Evolutionary conservation across 164 flowering plant species (phyloP).

Genomic region (Magnolia officinalis): DNA sequence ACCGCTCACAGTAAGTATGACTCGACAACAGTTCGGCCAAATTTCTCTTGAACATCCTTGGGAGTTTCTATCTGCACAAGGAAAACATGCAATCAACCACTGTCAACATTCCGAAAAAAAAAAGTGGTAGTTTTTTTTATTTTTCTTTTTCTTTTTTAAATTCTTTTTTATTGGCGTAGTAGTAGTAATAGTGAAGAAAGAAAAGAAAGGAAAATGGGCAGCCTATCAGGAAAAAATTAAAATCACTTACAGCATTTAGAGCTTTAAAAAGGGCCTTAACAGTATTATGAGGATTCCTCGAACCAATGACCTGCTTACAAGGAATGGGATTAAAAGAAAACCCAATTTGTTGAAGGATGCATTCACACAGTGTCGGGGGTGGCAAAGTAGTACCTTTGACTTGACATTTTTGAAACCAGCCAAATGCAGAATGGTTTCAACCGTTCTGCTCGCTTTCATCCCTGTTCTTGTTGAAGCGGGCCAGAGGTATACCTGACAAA

Average conservation of each 20-base stretch:
- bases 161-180: not conserved
- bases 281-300: conserved; percentile 85
- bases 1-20: conserved; percentile 59
- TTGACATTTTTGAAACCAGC: conserved; percentile 90
- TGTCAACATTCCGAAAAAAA: not conserved
- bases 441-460: conserved; percentile 77
- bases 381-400: conserved; percentile 61
- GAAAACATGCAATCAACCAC: not conserved
- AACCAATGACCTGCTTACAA: conserved; percentile 70
- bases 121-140: no score
- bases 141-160: no score
- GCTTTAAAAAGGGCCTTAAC: conserved; percentile 86
- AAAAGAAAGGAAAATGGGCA: not conserved
- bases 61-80: conserved; percentile 76
- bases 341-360: not conserved
- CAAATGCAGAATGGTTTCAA: conserved; percentile 59
- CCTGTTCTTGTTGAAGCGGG: conserved; percentile 81
- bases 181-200: not conserved
- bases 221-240: not conserved
- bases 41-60: conserved; percentile 88
- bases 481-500: conserved; percentile 79
- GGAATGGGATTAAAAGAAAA: not conserved
- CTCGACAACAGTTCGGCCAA: conserved; percentile 90
- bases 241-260: conserved; percentile 38
- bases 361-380: not conserved